Evolutionary conservation across 768 basidiomycete genomes (phyloP), one percentile per base, ranked within the genome.

Genomic region (Phylloporus sp.): DNA sequence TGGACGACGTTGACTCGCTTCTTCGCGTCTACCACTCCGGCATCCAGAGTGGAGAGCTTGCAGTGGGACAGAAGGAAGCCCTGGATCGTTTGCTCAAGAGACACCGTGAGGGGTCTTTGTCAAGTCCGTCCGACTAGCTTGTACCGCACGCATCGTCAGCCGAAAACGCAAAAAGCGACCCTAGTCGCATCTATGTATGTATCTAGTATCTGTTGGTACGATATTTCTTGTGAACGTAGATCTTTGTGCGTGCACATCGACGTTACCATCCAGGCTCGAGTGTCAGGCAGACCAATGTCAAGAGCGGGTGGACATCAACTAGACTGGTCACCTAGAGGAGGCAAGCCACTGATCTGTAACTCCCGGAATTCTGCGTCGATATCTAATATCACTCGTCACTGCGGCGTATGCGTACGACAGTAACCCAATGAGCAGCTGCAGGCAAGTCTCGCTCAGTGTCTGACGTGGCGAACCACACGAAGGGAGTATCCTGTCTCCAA

Each of bases 1-100:
- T 99, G 93, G 95, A 98, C 65, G 95, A 98, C 66, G 97, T 99
- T 54, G 97, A 99, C 72, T 90, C 92, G 28, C 84, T 99, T 32
- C 80, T 99, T 40, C 91, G 97, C 67, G 80, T 98, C 35, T 97
- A 97, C 73, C 94, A 97, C 77, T 88, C 88, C 47, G 93, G 88
- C 29, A 93, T 97, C 69, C 85, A 88, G 65, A 86, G 86, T 32
- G 97, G 97, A 51, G 85, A 91, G 68, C 88, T 99, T 62, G 84
- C 83, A 40, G 87, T 97, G 38, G 94, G 97, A n/a, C 91, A 97
- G 73, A 88, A 86, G 73, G 87, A 89, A 64, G 86, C 91, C 6
- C 79, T 98, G 27, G 94, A 97, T 70, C 80, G 85, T 53, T 77
- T 98, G 28, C 79, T 98, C 58, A 80, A 79, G 73, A 81, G 81